Evolutionary conservation across 768 basidiomycete genomes (phyloP).

Genomic region (Tulasnella sp.): DNA sequence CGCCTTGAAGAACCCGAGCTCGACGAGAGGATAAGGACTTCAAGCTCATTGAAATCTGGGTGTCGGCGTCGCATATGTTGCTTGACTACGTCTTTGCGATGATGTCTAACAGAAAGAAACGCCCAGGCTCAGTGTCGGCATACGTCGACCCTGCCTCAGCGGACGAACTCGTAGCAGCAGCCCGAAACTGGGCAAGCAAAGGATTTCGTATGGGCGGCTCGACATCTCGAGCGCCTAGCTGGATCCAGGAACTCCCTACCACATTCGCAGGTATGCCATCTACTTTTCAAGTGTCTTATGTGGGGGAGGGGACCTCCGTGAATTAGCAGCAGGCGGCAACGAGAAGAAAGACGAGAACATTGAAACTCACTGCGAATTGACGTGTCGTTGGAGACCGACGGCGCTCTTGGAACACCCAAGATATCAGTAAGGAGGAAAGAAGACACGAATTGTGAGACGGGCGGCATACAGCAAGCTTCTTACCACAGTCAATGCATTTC

Average conservation of each 20-base stretch:
- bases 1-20: neutral
- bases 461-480: neutral
- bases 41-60: neutral
- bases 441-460: neutral
- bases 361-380: neutral
- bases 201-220: neutral
- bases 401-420: neutral
- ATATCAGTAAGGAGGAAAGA: neutral
- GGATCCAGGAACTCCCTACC: neutral
- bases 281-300: neutral
- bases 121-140: neutral
- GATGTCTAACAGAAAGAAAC: neutral
- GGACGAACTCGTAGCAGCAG: neutral
- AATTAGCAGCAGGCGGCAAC: neutral
- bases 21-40: neutral
- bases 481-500: neutral
- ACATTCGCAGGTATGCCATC: neutral
- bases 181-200: neutral
- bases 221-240: neutral
- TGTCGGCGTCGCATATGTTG: neutral
- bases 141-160: neutral
- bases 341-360: neutral
- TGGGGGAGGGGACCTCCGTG: neutral
- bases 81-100: neutral
- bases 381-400: neutral